phyloP scores from a whole-genome alignment of 2,329 filamentous ascomycete species.

The Aspergillus pseudoviridinutans region DNA sequence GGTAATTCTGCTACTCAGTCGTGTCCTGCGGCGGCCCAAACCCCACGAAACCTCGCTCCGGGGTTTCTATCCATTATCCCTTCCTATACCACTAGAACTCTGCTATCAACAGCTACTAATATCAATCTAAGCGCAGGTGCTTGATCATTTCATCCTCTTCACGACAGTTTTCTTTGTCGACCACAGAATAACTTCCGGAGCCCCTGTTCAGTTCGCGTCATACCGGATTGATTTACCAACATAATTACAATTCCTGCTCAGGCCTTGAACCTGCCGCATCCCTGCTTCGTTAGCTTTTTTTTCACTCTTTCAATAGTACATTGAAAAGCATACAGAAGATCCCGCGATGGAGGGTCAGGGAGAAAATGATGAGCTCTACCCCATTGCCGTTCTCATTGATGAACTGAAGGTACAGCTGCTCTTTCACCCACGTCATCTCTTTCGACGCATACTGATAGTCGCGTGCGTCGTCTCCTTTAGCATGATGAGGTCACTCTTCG shows the following conservation, averaged over 20 bases:
- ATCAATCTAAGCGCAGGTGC: conserved; percentile 10
- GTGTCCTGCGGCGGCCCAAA: conserved; percentile 32
- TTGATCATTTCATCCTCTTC: conserved; percentile 8
- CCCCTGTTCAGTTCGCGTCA: conserved; percentile 22
- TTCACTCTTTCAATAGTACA: conserved; percentile 19
- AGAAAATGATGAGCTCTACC: conserved; percentile 97
- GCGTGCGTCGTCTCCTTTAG: conserved; percentile 46
- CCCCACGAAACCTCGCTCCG: conserved; percentile 37
- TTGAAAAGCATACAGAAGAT: conserved; percentile 22
- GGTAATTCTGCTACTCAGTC: conserved; percentile 25
- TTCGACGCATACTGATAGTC: conserved; percentile 13
- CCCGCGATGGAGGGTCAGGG: conserved; percentile 82
- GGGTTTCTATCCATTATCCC: conserved; percentile 22
- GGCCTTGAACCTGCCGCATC: conserved; percentile 29
- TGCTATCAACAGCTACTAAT: conserved; percentile 15
- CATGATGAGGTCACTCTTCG: conserved; percentile 98
- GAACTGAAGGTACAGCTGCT: conserved; percentile 79
- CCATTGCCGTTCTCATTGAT: conserved; percentile 98
- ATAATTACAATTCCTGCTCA: conserved; percentile 26
- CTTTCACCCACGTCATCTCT: conserved; percentile 5
- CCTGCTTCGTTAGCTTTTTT: conserved; percentile 20
- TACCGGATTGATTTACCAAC: conserved; percentile 18
- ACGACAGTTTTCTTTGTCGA: conserved; percentile 17
- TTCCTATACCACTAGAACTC: conserved; percentile 21
- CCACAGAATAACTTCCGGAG: conserved; percentile 9